Evolutionary conservation across 495 filamentous ascomycete genomes (phyloP).

Genomic region (Cercophora newfieldiana): DNA sequence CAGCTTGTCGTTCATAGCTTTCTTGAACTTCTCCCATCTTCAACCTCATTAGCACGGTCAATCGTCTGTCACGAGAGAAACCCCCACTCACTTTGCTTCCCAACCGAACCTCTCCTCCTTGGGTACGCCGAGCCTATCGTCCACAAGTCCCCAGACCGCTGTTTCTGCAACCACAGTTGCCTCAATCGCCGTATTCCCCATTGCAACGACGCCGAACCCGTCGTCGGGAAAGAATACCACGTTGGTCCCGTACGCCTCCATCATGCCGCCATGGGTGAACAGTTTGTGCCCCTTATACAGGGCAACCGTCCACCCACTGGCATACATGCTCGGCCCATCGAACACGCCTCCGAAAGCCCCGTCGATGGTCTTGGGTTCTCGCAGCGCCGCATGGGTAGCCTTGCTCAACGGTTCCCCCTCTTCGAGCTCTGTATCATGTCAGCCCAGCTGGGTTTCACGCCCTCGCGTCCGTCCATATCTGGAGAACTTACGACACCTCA

Average conservation of each 20-base stretch:
- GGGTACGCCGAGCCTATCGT: slow-evolving; percentile 40
- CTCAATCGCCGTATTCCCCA: slow-evolving; percentile 46
- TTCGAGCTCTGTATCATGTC: slow-evolving; percentile 15
- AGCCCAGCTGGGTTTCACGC: background rate
- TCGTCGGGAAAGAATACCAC: slow-evolving; percentile 49
- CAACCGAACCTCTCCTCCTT: slow-evolving; percentile 33
- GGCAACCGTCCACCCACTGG: slow-evolving; percentile 47
- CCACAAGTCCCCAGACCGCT: slow-evolving; percentile 42
- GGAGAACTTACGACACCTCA: slow-evolving; percentile 26
- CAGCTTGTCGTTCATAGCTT: slow-evolving; percentile 15
- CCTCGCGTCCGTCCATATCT: background rate
- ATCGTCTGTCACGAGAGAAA: too few species aligned
- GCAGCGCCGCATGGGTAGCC: slow-evolving; percentile 41
- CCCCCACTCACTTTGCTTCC: slow-evolving; percentile 25
- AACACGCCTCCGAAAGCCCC: slow-evolving; percentile 10
- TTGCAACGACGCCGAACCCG: slow-evolving; percentile 46
- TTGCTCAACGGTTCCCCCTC: slow-evolving; percentile 33
- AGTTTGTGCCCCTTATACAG: slow-evolving; percentile 46
- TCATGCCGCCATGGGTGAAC: slow-evolving; percentile 47
- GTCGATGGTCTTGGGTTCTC: slow-evolving; percentile 37
- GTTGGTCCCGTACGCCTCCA: slow-evolving; percentile 46
- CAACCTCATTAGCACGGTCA: background rate
- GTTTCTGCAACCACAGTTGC: slow-evolving; percentile 30
- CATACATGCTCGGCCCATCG: slow-evolving; percentile 38
- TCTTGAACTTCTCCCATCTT: slow-evolving; percentile 12